Conservation (phyloP, 257 asterid genomes). For the Echites panduratus region DNA sequence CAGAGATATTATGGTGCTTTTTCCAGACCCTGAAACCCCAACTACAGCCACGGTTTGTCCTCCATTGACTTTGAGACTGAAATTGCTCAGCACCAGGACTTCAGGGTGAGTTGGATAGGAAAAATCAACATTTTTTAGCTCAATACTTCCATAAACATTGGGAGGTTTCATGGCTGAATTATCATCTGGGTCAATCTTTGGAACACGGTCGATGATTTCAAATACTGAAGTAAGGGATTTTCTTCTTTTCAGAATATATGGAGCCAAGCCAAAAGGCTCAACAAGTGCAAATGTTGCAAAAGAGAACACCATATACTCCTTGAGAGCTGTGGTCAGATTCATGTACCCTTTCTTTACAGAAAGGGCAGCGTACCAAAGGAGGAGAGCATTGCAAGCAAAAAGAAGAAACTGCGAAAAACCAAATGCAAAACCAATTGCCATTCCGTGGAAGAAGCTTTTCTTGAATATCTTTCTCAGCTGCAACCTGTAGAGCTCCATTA, state of each 20-base stretch:
- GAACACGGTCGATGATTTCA: conserved; percentile 88
- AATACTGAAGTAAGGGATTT: conserved; percentile 84
- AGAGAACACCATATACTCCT: conserved; percentile 97
- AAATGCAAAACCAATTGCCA: conserved; percentile 95
- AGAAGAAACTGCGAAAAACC: conserved; percentile 99
- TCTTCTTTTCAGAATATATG: conserved; percentile 89
- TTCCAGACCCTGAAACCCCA: conserved; percentile 98
- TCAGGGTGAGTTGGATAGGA: conserved; percentile 95
- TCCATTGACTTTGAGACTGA: conserved; percentile 90
- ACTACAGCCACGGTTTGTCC: conserved; percentile 98
- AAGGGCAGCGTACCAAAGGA: conserved; percentile 92
- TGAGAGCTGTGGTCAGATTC: conserved; percentile 71
- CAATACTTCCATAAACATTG: conserved; percentile 97
- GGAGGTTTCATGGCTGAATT: conserved; percentile 88
- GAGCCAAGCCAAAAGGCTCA: conserved; percentile 99
- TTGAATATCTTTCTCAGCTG: conserved; percentile 80
- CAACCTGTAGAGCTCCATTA: conserved; percentile 91
- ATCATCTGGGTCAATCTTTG: conserved; percentile 95
- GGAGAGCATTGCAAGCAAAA: conserved; percentile 93
- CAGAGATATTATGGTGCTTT: conserved; percentile 92
- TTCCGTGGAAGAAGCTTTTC: conserved; percentile 92
- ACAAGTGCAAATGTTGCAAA: conserved; percentile 97
- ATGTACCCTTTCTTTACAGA: conserved; percentile 59
- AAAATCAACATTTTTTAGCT: conserved; percentile 80
- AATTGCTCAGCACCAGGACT: conserved; percentile 90